Evolutionary conservation across 2,329 filamentous ascomycete species (phyloP), one percentile per base, ranked within the genome.

Genomic region (Cladosporium sp.): DNA sequence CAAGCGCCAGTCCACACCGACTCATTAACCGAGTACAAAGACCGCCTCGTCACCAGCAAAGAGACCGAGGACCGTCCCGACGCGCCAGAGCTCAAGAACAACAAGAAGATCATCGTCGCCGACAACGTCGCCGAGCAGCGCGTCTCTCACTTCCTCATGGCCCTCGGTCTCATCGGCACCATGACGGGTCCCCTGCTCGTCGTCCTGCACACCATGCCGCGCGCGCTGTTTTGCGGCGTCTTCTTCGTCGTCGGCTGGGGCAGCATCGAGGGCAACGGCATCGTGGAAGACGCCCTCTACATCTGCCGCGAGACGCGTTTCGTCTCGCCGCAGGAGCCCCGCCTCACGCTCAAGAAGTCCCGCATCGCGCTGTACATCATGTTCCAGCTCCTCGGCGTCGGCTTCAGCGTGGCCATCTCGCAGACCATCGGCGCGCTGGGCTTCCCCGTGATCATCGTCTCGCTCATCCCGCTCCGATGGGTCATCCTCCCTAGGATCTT

Each of bases 1-100:
- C 84, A 86, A 77, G 85, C 85, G 6, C 85, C 85, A 0, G 84
- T 87, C 21, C 85, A 87, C 71, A 88, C 85, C 2, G 84, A 84
- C 68, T 82, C 81, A 0, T 77, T 86, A 12, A 77, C 76, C 2
- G 74, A 76, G 28, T 78, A 79, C 72, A 72, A 74, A 62, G 81
- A 81, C 26, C 69, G 74, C 0, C 70, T 81, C 0, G 78, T 78
- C 18, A 74, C 81, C 18, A 79, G 79, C 35, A 76, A 80, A 57
- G 82, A 81, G 60, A 79, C 80, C 35, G 73, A 80, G 50, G 77
- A 80, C 55, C 28, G 46, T 12, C 37, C 49, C n/a, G 50, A 62
- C 23, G 79, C 79, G 21, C 66, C 66, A 3, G 77, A 79, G 2
- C 59, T 72, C 16, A 80, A 78, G 69, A 83, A 81, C 66, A 78